phyloP scores from a whole-genome alignment of 371 early-diverging fungal genomes.

The Mucor piriformis region DNA sequence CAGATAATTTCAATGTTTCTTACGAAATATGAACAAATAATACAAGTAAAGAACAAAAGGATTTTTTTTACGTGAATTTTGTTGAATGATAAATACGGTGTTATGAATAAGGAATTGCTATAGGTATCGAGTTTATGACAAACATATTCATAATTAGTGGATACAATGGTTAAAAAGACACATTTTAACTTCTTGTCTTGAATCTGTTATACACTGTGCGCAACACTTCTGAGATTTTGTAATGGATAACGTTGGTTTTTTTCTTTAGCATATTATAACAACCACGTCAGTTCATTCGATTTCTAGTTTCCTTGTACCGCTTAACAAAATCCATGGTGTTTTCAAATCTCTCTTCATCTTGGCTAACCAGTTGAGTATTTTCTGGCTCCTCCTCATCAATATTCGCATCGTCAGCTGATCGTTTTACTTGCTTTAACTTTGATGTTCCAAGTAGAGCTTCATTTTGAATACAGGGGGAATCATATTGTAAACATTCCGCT shows the following conservation, averaged over 20 bases:
- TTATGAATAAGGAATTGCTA: constrained; percentile 13
- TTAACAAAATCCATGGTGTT: constrained; percentile 19
- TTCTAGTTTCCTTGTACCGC: constrained; percentile 18
- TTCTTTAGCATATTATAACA: constrained; percentile 15
- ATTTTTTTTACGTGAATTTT: too few species aligned
- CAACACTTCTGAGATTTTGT: constrained; percentile 18
- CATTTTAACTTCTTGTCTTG: constrained; percentile 22
- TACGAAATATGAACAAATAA: too few species aligned
- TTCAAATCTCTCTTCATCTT: constrained; percentile 19
- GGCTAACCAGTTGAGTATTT: constrained; percentile 15
- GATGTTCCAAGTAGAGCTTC: constrained; percentile 17
- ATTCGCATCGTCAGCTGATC: constrained; percentile 10
- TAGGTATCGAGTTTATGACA: constrained; percentile 19
- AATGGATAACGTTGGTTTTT: constrained; percentile 18
- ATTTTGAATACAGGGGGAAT: constrained; percentile 15
- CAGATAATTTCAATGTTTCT: too few species aligned
- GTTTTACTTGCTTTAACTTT: constrained; percentile 15
- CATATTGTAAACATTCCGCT: constrained; percentile 18
- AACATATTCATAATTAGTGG: constrained; percentile 18
- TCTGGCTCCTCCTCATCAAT: constrained; percentile 16
- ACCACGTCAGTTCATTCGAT: constrained; percentile 20
- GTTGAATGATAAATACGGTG: constrained; percentile 18
- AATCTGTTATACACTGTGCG: constrained; percentile 17
- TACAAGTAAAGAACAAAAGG: too few species aligned
- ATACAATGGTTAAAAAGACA: constrained; percentile 22